Conservation (phyloP, 2,329 filamentous ascomycete genomes). For the Tolypocladium tundrense region DNA sequence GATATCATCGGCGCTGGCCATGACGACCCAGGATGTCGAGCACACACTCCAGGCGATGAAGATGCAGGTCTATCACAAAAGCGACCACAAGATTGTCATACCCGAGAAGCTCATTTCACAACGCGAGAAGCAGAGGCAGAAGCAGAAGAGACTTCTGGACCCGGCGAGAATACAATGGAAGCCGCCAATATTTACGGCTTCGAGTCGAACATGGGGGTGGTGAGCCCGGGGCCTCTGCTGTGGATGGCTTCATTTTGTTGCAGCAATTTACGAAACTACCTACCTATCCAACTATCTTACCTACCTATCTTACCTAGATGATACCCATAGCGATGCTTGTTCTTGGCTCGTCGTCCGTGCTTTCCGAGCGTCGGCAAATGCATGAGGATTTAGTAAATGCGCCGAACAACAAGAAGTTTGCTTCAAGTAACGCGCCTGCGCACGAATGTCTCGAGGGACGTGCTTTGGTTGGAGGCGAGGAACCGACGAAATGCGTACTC, state of each 20-base stretch:
- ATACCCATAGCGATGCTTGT: background rate
- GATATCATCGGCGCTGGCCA: conserved; percentile 67
- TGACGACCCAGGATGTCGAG: conserved; percentile 97
- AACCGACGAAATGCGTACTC: too few species aligned
- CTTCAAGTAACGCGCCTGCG: background rate
- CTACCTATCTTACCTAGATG: background rate
- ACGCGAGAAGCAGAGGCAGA: conserved; percentile 69
- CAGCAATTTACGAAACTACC: background rate
- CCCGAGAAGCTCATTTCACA: conserved; percentile 73
- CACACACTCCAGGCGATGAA: conserved; percentile 89
- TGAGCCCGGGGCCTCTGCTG: background rate
- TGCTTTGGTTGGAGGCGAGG: too few species aligned
- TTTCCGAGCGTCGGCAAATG: background rate
- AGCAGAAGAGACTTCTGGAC: conserved; percentile 68
- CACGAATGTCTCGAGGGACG: background rate
- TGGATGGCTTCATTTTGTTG: background rate
- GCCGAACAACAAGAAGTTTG: background rate
- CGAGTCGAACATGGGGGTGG: conserved; percentile 92
- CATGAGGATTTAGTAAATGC: background rate
- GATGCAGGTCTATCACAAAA: conserved; percentile 93
- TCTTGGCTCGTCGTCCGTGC: background rate
- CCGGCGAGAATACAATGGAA: conserved; percentile 82
- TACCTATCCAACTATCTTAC: too few species aligned
- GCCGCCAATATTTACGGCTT: conserved; percentile 86
- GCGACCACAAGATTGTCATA: conserved; percentile 91